phyloP scores from a whole-genome alignment of 192 early-diverging fungal genomes.

The Backusella macrospora region DNA sequence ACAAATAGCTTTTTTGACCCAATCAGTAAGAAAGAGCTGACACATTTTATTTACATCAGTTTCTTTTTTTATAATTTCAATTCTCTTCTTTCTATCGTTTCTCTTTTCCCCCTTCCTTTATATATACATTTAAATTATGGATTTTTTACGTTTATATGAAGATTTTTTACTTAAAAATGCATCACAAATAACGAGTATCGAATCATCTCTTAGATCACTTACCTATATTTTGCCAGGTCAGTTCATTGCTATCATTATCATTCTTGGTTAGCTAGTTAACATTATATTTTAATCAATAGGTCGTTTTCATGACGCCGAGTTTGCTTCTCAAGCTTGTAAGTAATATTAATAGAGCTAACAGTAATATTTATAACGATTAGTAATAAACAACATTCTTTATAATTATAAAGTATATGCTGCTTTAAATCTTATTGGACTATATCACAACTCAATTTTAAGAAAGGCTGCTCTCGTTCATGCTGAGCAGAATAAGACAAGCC shows the following conservation, averaged over 20 bases:
- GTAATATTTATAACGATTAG: not conserved
- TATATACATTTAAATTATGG: slow-evolving; percentile 39
- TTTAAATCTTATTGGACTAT: slow-evolving; percentile 78
- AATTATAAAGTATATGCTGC: slow-evolving; percentile 67
- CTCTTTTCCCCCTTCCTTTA: slow-evolving; percentile 10
- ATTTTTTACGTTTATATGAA: slow-evolving; percentile 75
- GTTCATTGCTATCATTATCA: not conserved
- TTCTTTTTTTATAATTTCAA: not conserved
- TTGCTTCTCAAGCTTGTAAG: slow-evolving; percentile 84
- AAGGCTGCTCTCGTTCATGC: slow-evolving; percentile 48
- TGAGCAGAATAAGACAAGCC: slow-evolving; percentile 15
- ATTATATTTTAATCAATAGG: slow-evolving; percentile 48
- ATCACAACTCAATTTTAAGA: slow-evolving; percentile 84
- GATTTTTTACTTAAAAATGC: slow-evolving; percentile 86
- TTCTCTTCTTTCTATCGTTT: slow-evolving; percentile 4
- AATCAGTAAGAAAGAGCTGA: slow-evolving; percentile 19
- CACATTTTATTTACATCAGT: slow-evolving; percentile 21
- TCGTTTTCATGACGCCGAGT: slow-evolving; percentile 90
- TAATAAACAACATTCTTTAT: not conserved
- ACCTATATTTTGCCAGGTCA: slow-evolving; percentile 90
- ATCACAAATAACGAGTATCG: slow-evolving; percentile 84
- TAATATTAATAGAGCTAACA: not conserved
- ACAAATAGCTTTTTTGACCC: not conserved
- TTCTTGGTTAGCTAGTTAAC: not conserved
- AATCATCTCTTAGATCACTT: slow-evolving; percentile 82